Base-by-base conservation (phyloP, 2,329 filamentous ascomycete species). In the Cordyceps militaris region DNA sequence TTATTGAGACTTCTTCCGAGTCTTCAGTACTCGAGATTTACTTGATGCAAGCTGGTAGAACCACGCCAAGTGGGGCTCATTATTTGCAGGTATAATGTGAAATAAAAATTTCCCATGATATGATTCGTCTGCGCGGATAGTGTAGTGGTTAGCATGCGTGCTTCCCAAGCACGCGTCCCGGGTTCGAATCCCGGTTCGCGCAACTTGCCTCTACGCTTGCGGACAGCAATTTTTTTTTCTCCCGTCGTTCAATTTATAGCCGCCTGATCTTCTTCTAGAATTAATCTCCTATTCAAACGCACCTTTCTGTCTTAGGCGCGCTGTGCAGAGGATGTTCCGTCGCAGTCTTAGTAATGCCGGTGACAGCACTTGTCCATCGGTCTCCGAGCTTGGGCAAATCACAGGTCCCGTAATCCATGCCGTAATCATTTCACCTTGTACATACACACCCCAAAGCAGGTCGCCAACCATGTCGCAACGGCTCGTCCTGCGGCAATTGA, bases 141-240 rank as follows among this genome's bases (percentile, higher is more conserved):
- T 58, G 57, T 58, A 58, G 57, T 54, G 57, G 57, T 58, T 58
- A 58, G 57, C 57, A 58, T 58, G 57, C 57, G 50, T 58, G 57
- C 57, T 58, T 58, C 57, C 57, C 57, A 58, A 58, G 57, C 57
- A 58, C 50, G 57, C 57, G 57, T 34, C 57, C 57, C 57, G 57
- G 57, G 57, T 58, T 58, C 57, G 57, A 58, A 58, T 55, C 57
- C 57, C 57, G 57, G 57, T 58, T 58, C 57, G 57, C 57, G 57
- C 57, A 58, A 43, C 32, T 51, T 57, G 43, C 54, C 55, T 51
- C 55, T 57, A 57, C 55, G 47, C 55, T n/a, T 57, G 55, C 47
- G 47, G 30, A 43, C 3, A 36, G 24, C 3, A 21, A 11, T 28
- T n/a, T 34, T 21, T 38, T 50, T 49, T 56, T 48, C 11, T 19